Evolutionary conservation across 2,329 filamentous ascomycete species (phyloP), one percentile per base, ranked within the genome.

Genomic region (Trichoderma atroviride): DNA sequence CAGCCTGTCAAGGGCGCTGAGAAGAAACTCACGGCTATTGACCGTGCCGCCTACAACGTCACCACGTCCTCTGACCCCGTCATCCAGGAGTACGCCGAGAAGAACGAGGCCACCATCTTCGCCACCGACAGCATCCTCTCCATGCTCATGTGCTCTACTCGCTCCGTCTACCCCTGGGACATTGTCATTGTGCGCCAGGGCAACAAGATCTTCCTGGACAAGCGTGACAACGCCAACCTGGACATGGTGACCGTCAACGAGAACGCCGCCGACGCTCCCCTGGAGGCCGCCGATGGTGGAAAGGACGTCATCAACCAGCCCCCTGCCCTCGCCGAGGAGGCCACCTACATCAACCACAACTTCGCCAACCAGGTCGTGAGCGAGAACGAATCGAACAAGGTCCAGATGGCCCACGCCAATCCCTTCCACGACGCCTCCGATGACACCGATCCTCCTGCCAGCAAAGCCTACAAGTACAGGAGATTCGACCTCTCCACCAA

Each of bases 261-360:
- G 85, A 99, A 99, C 82, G 96, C 96, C 11, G 92, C 92, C 71
- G 96, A 99, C 81, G 93, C 95, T 31, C 96, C 96, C 47, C 87
- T 98, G 65, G 96, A 99, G 80, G 89, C 92, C 33, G 90, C 93
- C 69, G 95, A 98, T 78, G 93, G 93, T 76, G 94, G 93, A 85
- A 96, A 97, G 84, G 96, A 99, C 79, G 86, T 88, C 73, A 91
- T 99, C 83, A 99, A 99, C 88, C 94, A 94, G 78, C 96, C 96
- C n/a, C 84, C 86, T 68, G 93, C 94, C 66, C 89, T 99, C 69
- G 95, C 96, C 77, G 91, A 97, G 81, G 96, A 99, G 84, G 96
- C 96, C 68, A 99, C 96, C 64, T 96, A 97, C 85, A 99, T 99
- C 88, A 99, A 99, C 89, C 96, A 98, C 88, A 97, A 98, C 86